Conservation (phyloP, 495 filamentous ascomycete genomes). For the Neurospora sp. region DNA sequence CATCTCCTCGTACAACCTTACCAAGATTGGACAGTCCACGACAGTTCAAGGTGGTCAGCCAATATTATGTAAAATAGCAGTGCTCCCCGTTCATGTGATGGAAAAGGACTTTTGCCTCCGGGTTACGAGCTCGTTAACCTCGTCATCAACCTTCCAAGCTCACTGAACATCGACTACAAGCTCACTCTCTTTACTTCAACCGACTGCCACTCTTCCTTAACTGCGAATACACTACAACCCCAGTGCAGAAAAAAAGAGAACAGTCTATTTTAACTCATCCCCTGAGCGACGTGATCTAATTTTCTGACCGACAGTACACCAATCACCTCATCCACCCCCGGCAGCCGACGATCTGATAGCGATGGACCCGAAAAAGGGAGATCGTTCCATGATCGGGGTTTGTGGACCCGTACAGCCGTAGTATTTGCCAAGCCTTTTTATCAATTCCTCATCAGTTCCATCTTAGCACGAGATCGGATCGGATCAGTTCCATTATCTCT, state of each 20-base stretch:
- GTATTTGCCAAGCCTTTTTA: constrained; percentile 20
- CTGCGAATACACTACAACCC: background rate
- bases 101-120: background rate
- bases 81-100: background rate
- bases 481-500: background rate
- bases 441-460: constrained; percentile 10
- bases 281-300: background rate
- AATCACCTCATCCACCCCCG: background rate
- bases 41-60: background rate
- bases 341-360: background rate
- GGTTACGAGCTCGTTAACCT: background rate
- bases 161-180: background rate
- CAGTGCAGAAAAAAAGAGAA: background rate
- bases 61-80: background rate
- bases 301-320: background rate
- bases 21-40: background rate
- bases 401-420: background rate
- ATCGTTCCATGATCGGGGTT: background rate
- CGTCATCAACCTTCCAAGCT: background rate
- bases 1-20: background rate
- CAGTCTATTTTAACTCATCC: background rate
- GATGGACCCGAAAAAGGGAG: background rate
- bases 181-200: background rate
- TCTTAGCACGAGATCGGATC: too few relatives aligned
- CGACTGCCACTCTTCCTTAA: background rate